Base-by-base conservation (phyloP, 2,329 filamentous ascomycete species). In the Aspergillus clavatus region DNA sequence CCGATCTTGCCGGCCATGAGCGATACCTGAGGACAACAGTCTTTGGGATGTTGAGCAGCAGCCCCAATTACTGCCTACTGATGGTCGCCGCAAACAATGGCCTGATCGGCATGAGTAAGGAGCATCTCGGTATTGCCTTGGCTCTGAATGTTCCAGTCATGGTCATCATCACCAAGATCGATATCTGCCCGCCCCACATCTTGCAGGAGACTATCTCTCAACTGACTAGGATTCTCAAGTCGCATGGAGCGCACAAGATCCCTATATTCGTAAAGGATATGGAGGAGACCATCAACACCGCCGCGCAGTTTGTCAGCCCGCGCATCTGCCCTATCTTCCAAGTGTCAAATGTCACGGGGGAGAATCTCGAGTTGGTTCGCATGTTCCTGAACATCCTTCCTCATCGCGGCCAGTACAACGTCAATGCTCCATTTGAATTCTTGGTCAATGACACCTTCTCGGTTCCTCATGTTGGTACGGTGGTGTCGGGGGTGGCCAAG, bases 41-140 rank as follows among this genome's bases (percentile, higher is more conserved):
- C 21, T 98, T 98, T 62, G 93, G 93, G 2, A 77, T 98, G 55
- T 73, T 98, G 19, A 95, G 89, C 44, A 94, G 88, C 69, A 94
- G 89, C 72, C 93, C 93, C 0, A 95, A 97, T 62, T 98, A 97
- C 73, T 97, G 93, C 65, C 72, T 98, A 22, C 80, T 98, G 38
- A 98, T 98, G 93, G 93, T 98, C 0, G 93, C 93, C 10, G 93
- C 93, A 14, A 98, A 98, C 60, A 97, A 98, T 62, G 93, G 93
- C 3, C 75, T 98, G 37, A 87, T 97, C 38, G 93, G 93, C 16
- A 98, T 97, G 93, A 95, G 88, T 69, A 95, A 94, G 76, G 93
- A 98, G 72, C 93, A 98, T 67, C 74, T 98, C 3, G 93, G 93
- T 12, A 95, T 98, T 53, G 91, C 93, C 0, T 74, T 97, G 24